Evolutionary conservation across 2,329 filamentous ascomycete genomes (phyloP), one percentile per base, ranked within the genome.

Genomic region (Aureobasidium pullulans): DNA sequence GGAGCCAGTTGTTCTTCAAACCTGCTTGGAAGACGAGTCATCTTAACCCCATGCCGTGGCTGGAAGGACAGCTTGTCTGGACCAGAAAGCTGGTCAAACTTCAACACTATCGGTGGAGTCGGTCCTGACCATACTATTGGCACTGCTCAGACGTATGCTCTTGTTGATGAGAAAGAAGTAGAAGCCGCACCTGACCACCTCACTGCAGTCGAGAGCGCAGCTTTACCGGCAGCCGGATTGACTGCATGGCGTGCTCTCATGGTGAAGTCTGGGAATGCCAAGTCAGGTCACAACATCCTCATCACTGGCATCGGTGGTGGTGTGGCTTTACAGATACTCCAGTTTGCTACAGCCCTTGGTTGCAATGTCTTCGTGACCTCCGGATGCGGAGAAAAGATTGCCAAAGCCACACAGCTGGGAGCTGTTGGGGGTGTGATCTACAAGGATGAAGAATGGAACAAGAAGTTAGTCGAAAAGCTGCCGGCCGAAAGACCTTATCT

Each of bases 221-320:
- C 89, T 6, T 70, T 96, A 48, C 90, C 90, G 4, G 75, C 95
- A 31, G 88, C 88, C 0, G 90, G 90, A 0, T 69, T 96, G 60
- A 96, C 91, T 1, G 91, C 81, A 11, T 96, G 89, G 89, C 80
- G 91, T 40, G 90, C 90, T 0, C 76, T 95, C 49, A 81, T 91
- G 32, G 86, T 81, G 9, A 96, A 96, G 78, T 84, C 81, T 56
- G 81, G 79, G 5, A 83, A 84, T 64, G 80, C 80, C 2, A 72
- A 75, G 52, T 71, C 73, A 1, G 88, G 88, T 4, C 76, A 81
- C 63, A 93, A 93, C 68, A 77, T 96, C 7, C 76, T 96, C 31
- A 74, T 96, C 37, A 96, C 90, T 5, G 91, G 91, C 0, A 92
- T 96, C 70, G 91, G 91, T 1, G 91, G 91, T 36, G 91, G 91